Evolutionary conservation across 345 rosid species (phyloP).

Genomic region (Eucalyptus leucophloia): DNA sequence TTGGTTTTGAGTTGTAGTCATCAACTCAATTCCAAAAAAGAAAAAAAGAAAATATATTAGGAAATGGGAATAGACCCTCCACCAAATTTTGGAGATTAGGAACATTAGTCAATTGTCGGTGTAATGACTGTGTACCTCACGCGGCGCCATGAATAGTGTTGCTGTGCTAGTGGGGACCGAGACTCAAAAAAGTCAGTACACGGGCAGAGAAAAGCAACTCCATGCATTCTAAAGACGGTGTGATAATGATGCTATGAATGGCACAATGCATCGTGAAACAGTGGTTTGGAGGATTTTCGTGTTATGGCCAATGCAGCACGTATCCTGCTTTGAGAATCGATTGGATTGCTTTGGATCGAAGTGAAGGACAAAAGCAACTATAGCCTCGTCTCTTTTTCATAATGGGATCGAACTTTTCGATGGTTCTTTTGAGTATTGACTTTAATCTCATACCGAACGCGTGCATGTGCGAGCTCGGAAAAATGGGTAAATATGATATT

Average conservation of each 20-base stretch:
- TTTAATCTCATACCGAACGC: not conserved
- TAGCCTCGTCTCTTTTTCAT: not conserved
- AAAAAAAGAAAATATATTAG: not conserved
- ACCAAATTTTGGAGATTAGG: constrained; percentile 4
- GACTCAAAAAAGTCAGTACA: not conserved
- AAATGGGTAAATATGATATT: not conserved
- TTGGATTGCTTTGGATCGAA: not conserved
- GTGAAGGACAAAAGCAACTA: not conserved
- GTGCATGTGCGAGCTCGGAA: not conserved
- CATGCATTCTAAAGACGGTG: not conserved
- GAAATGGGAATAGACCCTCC: not conserved
- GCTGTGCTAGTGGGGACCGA: not conserved
- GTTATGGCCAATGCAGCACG: not conserved
- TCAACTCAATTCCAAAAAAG: not conserved
- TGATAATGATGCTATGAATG: not conserved
- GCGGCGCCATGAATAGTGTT: not conserved
- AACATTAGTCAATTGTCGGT: constrained; percentile 41
- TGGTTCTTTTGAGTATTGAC: not conserved
- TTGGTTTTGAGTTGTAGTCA: not conserved
- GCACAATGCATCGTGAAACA: not conserved
- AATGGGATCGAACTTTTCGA: not conserved
- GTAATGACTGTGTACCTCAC: not conserved
- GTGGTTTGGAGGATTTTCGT: not conserved
- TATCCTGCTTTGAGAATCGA: not conserved
- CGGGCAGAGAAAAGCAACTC: not conserved